Evolutionary conservation across 2,329 filamentous ascomycete genomes (phyloP).

Genomic region (Hypoxylon sp.): DNA sequence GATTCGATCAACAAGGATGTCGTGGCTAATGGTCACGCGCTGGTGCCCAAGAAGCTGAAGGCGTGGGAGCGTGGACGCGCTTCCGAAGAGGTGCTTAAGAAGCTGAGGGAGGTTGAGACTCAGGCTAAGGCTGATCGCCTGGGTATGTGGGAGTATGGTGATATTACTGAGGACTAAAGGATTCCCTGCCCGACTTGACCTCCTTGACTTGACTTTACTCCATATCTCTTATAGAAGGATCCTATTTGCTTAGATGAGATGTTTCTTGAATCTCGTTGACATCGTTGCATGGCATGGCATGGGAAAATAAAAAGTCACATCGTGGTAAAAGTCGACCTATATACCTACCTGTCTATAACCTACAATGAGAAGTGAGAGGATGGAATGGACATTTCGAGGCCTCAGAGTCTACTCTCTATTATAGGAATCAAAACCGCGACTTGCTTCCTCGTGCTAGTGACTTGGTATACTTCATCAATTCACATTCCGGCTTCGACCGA

Average conservation of each 20-base stretch:
- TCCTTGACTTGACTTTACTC: not conserved
- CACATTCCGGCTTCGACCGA: no score
- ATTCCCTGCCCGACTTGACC: not conserved
- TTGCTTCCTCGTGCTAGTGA: not conserved
- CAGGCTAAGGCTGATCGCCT: constrained; percentile 83
- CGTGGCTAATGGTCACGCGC: constrained; percentile 83
- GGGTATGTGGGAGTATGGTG: constrained; percentile 99
- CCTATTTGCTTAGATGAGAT: constrained; percentile 8
- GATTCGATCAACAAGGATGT: constrained; percentile 93
- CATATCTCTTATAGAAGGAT: not conserved
- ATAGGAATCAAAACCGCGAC: not conserved
- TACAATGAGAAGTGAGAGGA: constrained; percentile 10
- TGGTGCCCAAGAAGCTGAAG: constrained; percentile 93
- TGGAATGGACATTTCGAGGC: constrained; percentile 1
- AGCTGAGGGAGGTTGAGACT: constrained; percentile 78
- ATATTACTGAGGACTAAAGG: constrained; percentile 86
- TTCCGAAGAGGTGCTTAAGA: constrained; percentile 77
- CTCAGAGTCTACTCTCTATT: not conserved
- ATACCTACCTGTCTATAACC: constrained; percentile 8
- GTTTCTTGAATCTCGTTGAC: constrained; percentile 13
- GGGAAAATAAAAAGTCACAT: constrained; percentile 24
- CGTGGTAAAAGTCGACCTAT: constrained; percentile 9
- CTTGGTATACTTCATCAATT: not conserved
- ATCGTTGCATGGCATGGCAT: constrained; percentile 34
- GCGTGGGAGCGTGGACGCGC: constrained; percentile 83